Evolutionary conservation across 208 protist genomes (phyloP), one percentile per base, ranked within the genome.

Genomic region (Phytomonas sp.): DNA sequence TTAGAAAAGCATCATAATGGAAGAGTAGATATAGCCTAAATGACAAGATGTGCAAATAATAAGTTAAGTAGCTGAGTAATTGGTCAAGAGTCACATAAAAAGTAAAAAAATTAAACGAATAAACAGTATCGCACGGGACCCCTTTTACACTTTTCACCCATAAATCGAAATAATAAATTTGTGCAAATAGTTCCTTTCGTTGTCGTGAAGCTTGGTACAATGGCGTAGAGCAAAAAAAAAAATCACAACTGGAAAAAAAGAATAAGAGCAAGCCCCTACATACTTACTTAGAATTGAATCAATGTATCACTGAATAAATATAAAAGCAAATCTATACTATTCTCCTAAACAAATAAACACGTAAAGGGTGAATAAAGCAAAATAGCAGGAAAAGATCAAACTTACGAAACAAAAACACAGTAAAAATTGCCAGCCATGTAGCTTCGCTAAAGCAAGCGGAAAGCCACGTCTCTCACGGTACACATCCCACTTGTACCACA

Each of bases 351-450:
- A n/a, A 71, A 53, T 56, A 34, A 34, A 7, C 28, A 9, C 5
- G 23, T 33, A 29, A 7, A 56, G 11, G 15, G 46, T 29, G 28
- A 51, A 9, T 23, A 69, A 71, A 60, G 29, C 23, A 23, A 68
- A 66, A 43, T 5, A 75, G 68, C 66, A 76, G 65, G 70, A 82
- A 68, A 68, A 53, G 11, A 17, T 72, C 34, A 53, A 73, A 40
- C 15, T 37, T 62, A 6, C 5, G 37, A 8, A 66, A 17, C 60
- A 30, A 70, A 67, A 60, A n/a, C 62, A 71, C 69, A 67, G 34
- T 66, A 32, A 72, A 46, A n/a, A 43, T 36, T 9, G 4, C 36
- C 4, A 40, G 36, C 4, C 36, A 13, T 9, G 6, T 40, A 40
- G 36, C 9, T 40, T 40, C 36, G 9, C 36, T 40, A 40, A 32